Base-by-base conservation (phyloP, 805 yeast species). In the Sporopachydermia quercuum region DNA sequence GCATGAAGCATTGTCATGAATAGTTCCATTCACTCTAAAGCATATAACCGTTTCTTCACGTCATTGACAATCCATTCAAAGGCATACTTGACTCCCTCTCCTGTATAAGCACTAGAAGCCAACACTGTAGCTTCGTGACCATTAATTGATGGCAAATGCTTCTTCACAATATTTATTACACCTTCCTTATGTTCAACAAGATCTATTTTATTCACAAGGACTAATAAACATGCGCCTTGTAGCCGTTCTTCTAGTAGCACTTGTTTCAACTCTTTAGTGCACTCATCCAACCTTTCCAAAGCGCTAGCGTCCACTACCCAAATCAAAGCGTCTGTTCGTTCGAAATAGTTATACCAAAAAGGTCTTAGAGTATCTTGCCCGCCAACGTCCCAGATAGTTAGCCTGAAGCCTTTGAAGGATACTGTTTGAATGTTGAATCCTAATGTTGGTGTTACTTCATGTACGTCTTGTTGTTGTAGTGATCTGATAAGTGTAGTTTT, bases 261-360 rank as follows among this genome's bases (percentile, higher is more conserved):
- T 37, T 68, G 71, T 23, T 65, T 67, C 37, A 87, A 65, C 57
- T 86, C 96, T 1, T 45, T 43, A 39, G 71, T 67, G 46, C 80
- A 78, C 58, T 82, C 93, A 5, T 58, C 51, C 17, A 84, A 58
- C 39, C 96, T 60, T 37, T 72, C 74, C 18, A 71, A 53, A 15
- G 78, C 71, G 11, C 58, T 56, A 2, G 74, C 68, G 57, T 89
- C 96, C 4, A 89, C 68, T 15, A 87, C 94, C 96, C 96, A 87
- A 8, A 87, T 57, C 14, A 87, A 62, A 4, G 74, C 72, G 49
- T 87, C 87, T 0, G 81, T 74, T 49, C 73, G 75, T 47, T 86
- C 96, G 52, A 81, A 87, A 56, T 89, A 87, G 58, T 87, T 89
- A 49, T 82, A 76, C 97, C 97, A 87, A 65, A 86, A 86, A 14